Evolutionary conservation across 2,329 filamentous ascomycete genomes (phyloP).

Genomic region (Colletotrichum gloeosporioides): DNA sequence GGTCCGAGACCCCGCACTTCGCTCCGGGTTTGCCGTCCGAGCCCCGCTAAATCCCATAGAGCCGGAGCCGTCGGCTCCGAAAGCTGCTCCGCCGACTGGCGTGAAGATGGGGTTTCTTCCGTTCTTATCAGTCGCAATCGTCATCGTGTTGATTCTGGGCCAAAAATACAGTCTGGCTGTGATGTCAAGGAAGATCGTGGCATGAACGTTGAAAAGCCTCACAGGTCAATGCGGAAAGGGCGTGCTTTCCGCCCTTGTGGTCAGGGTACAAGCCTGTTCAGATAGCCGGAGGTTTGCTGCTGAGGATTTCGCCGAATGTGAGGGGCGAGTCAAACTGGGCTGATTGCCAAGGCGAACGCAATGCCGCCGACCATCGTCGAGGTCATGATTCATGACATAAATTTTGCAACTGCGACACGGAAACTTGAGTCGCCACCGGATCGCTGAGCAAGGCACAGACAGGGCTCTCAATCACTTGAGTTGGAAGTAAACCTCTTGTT

Average conservation of each 20-base stretch:
- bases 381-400: background rate
- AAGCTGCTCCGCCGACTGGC: background rate
- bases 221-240: background rate
- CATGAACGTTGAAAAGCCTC: background rate
- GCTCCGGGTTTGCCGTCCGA: background rate
- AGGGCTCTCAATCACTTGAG: background rate
- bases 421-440: background rate
- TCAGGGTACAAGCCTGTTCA: background rate
- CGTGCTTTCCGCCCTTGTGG: background rate
- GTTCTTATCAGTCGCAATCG: background rate
- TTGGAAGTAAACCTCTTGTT: background rate
- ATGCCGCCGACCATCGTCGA: background rate
- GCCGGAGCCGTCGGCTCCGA: background rate
- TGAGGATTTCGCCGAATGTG: background rate
- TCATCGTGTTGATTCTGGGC: background rate
- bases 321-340: constrained; percentile 14
- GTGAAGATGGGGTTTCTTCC: background rate
- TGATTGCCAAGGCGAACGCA: constrained; percentile 12
- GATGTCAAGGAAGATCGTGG: background rate
- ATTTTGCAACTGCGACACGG: background rate
- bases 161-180: background rate
- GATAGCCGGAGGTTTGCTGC: background rate
- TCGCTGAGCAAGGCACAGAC: background rate
- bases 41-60: background rate
- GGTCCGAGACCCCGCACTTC: background rate